Percentiles rank a stretch among this genome's conserved stretches.
Conservation (phyloP, 177 flowering plant genomes). For the Vitis hybrid region DNA sequence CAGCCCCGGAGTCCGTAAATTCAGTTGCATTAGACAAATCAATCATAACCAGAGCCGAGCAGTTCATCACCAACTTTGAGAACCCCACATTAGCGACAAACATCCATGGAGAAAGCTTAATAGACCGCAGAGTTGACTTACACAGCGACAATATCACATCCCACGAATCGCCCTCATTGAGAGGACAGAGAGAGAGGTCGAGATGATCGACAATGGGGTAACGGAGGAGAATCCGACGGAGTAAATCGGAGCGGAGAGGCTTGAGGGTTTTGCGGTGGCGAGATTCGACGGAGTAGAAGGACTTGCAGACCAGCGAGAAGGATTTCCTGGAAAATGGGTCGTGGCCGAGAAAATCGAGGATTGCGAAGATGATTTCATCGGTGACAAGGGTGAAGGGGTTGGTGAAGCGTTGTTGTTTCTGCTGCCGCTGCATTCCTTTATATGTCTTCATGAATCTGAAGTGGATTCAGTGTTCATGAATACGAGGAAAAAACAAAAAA, state of each 20-base stretch:
- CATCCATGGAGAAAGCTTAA: conserved; percentile 64
- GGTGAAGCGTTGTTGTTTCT: background rate
- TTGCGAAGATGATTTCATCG: conserved; percentile 58
- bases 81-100: conserved; percentile 53
- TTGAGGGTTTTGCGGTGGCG: conserved; percentile 55
- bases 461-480: background rate
- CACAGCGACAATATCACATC: conserved; percentile 22
- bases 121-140: conserved; percentile 29
- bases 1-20: conserved; percentile 54
- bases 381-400: conserved; percentile 43
- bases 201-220: conserved; percentile 43
- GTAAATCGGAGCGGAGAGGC: conserved; percentile 54
- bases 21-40: conserved; percentile 65
- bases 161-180: conserved; percentile 43
- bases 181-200: conserved; percentile 68
- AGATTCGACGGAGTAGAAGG: conserved; percentile 55
- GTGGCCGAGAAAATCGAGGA: conserved; percentile 57
- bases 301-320: conserved; percentile 62
- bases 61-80: conserved; percentile 38
- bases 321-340: conserved; percentile 55
- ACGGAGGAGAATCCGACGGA: conserved; percentile 35
- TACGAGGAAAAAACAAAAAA: background rate
- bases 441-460: too few species aligned
- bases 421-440: too few species aligned
- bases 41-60: conserved; percentile 47